These are phyloP conservation scores for Conringia planisiliqua DNA, from an alignment of 345 rosid genomes.

Conservation along the genomic window DNA sequence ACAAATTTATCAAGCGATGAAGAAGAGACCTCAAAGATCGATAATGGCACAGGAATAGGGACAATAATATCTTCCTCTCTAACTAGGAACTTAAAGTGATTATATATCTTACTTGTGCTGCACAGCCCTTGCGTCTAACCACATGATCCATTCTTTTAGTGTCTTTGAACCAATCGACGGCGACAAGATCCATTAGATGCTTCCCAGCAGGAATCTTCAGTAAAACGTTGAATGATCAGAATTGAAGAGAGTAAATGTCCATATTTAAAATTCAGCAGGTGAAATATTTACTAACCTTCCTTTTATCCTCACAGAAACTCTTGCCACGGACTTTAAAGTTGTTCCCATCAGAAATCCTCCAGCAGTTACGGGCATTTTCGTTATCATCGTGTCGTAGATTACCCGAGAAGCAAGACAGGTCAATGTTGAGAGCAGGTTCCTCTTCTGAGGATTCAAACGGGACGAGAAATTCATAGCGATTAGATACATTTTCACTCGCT, in stretches of 20 bases:
- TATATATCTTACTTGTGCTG: constrained; percentile 69
- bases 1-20: not conserved
- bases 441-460: constrained; percentile 56
- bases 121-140: constrained; percentile 88
- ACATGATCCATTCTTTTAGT: constrained; percentile 96
- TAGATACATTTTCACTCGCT: constrained; percentile 14
- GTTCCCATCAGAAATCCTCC: constrained; percentile 83
- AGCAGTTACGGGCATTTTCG: constrained; percentile 86
- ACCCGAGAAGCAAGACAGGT: constrained; percentile 80
- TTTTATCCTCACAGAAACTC: constrained; percentile 78
- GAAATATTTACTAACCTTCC: constrained; percentile 54
- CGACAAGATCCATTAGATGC: constrained; percentile 96
- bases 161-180: constrained; percentile 99
- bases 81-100: not conserved
- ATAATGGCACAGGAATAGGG: not conserved
- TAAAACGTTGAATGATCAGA: constrained; percentile 25
- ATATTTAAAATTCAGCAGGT: not conserved
- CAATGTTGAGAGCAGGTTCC: constrained; percentile 68
- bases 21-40: not conserved
- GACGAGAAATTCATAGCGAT: not conserved
- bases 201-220: constrained; percentile 91
- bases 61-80: not conserved
- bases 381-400: constrained; percentile 79
- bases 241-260: not conserved
- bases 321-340: constrained; percentile 95